These are phyloP conservation scores for Euphorbia corollata DNA, from an alignment of 441 rosid species.

Conservation along the genomic window DNA sequence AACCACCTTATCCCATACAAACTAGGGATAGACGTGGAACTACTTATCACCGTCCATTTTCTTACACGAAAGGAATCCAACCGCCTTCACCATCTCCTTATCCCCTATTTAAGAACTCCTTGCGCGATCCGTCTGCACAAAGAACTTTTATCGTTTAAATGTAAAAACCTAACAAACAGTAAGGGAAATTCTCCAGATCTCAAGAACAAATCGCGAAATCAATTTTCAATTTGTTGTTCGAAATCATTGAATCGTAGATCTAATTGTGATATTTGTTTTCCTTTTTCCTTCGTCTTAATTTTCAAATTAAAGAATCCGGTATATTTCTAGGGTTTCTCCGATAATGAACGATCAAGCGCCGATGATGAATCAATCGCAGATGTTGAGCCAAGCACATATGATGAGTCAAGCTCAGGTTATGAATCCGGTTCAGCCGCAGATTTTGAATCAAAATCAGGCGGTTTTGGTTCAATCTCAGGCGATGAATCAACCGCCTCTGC, in stretches of 20 bases:
- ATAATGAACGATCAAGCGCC: slow-evolving; percentile 30
- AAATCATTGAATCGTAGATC: not conserved
- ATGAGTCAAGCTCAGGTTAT: slow-evolving; percentile 25
- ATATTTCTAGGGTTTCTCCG: not conserved
- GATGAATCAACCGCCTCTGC: slow-evolving; percentile 35
- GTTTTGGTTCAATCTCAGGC: slow-evolving; percentile 35
- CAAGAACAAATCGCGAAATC: not conserved
- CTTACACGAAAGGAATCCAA: too few species aligned
- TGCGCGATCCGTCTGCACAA: too few species aligned
- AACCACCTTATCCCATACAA: too few species aligned
- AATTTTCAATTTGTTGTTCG: not conserved
- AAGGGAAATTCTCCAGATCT: not conserved
- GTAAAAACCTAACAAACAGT: not conserved
- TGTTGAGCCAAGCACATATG: slow-evolving; percentile 30
- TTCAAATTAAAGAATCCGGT: not conserved
- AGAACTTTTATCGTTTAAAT: too few species aligned
- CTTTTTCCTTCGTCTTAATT: not conserved
- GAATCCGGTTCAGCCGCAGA: slow-evolving; percentile 18
- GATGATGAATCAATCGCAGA: slow-evolving; percentile 39
- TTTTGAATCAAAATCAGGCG: not conserved
- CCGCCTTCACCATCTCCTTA: too few species aligned
- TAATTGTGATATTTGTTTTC: not conserved
- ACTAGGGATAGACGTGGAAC: too few species aligned
- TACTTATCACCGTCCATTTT: too few species aligned
- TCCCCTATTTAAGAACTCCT: too few species aligned